Base-by-base conservation (phyloP, 2,329 filamentous ascomycete species). In the Colletotrichum noveboracense region DNA sequence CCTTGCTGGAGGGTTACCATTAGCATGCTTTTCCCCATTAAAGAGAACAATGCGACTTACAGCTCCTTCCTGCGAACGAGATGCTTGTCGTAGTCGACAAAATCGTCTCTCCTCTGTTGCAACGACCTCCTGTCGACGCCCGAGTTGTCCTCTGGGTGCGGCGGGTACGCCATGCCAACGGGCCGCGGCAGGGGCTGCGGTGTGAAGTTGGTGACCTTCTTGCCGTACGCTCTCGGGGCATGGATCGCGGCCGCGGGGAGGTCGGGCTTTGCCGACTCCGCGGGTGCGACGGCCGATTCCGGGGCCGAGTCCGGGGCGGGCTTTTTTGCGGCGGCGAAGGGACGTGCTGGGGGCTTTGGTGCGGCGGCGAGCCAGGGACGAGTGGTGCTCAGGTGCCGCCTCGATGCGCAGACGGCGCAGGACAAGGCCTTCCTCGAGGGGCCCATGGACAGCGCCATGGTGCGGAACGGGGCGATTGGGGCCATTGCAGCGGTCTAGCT, bases 51-150 rank as follows among this genome's bases (percentile, higher is more conserved):
- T 30, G 26, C 26, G 32, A 4, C 88, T 78, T 89, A 96, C 94
- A 98, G 88, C 82, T 95, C 89, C 79, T 94, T 90, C 78, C 96
- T 91, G 78, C 93, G 91, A 78, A 91, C 89, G 9, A 98, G 85
- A 83, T 98, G 96, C 84, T 95, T 96, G 74, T 97, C 93, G 81
- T 95, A 96, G 85, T 97, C 89, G 78, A 95, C 92, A 82, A 98
- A 95, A 82, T 98, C 96, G 78, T 95, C 92, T 55, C 93, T 90
- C 66, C 92, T 91, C 85, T 98, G 89, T 76, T 88, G 88, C 77
- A 94, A 83, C 1, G 92, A 89, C 55, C 96, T 92, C 21, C 79
- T 81, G 80, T 97, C 95, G 76, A 94, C 84, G 69, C 96, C 96
- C 3, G 92, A 93, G 85, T 98, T 98, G 83, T 98, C 93, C 75